Evolutionary conservation across 73 alveolate species (phyloP).

Genomic region (Tetrahymena malaccensis): DNA sequence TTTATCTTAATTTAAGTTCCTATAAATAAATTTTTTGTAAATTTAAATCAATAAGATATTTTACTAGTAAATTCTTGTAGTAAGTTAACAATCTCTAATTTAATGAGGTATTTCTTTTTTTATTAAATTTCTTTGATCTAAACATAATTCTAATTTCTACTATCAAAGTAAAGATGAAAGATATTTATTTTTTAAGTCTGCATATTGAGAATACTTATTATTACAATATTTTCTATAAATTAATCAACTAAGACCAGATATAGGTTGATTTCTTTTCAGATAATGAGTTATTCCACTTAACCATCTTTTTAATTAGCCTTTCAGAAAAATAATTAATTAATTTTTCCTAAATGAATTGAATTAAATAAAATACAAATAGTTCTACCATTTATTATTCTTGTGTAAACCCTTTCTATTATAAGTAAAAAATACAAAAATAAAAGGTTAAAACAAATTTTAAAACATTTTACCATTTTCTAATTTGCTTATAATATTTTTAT

Average conservation of each 20-base stretch:
- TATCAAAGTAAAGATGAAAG: neutral
- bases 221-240: neutral
- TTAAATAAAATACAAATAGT: neutral
- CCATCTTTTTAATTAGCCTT: too few relatives aligned
- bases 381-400: neutral
- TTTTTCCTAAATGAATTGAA: neutral
- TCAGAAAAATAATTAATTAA: too few relatives aligned
- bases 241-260: neutral
- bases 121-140: too few relatives aligned
- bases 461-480: too few relatives aligned
- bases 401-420: too few relatives aligned
- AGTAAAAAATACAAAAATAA: neutral
- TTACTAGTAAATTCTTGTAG: neutral
- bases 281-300: neutral
- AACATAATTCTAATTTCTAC: neutral
- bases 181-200: neutral
- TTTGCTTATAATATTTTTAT: too few relatives aligned
- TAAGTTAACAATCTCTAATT: too few relatives aligned
- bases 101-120: neutral
- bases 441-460: too few relatives aligned
- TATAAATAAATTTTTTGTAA: too few relatives aligned
- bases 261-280: neutral
- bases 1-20: too few relatives aligned
- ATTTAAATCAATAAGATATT: too few relatives aligned
- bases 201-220: too few relatives aligned